phyloP scores from a whole-genome alignment of 805 yeast species.

The Wickerhamomyces xylosicus region DNA sequence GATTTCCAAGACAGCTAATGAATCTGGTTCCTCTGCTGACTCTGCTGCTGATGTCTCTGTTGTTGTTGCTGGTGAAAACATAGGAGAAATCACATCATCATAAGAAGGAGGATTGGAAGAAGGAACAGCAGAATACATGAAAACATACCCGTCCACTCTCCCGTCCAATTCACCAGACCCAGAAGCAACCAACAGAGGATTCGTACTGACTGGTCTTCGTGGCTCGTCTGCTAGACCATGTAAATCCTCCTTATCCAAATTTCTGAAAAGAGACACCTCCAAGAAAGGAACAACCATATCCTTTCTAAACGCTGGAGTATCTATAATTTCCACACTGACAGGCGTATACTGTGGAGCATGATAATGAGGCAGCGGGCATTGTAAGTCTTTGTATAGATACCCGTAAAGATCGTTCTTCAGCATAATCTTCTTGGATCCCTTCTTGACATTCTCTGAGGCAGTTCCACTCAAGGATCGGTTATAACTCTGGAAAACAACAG shows the following conservation, averaged over 20 bases:
- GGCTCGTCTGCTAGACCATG: slow-evolving; percentile 57
- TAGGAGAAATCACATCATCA: slow-evolving; percentile 18
- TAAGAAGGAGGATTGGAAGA: slow-evolving; percentile 50
- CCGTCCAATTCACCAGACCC: slow-evolving; percentile 76
- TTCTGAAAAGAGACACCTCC: slow-evolving; percentile 58
- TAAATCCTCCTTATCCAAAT: slow-evolving; percentile 47
- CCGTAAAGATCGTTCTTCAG: background rate
- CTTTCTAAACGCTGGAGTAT: slow-evolving; percentile 63
- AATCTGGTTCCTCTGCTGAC: slow-evolving; percentile 8
- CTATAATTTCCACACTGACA: slow-evolving; percentile 57
- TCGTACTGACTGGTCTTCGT: slow-evolving; percentile 48
- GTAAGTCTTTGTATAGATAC: background rate
- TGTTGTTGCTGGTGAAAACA: slow-evolving; percentile 3
- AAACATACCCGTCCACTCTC: slow-evolving; percentile 61
- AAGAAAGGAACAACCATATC: slow-evolving; percentile 65
- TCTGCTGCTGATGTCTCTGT: slow-evolving; percentile 1
- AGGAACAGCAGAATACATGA: slow-evolving; percentile 64
- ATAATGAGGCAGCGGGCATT: slow-evolving; percentile 14
- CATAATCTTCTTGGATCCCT: slow-evolving; percentile 1
- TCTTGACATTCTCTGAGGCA: slow-evolving; percentile 1
- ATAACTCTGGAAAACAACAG: slow-evolving; percentile 27
- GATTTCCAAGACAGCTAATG: slow-evolving; percentile 22
- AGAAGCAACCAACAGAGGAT: slow-evolving; percentile 62
- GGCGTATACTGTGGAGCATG: slow-evolving; percentile 47
- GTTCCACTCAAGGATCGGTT: slow-evolving; percentile 4